Conservation (phyloP, 345 rosid species). For the Fremontodendron californicum region DNA sequence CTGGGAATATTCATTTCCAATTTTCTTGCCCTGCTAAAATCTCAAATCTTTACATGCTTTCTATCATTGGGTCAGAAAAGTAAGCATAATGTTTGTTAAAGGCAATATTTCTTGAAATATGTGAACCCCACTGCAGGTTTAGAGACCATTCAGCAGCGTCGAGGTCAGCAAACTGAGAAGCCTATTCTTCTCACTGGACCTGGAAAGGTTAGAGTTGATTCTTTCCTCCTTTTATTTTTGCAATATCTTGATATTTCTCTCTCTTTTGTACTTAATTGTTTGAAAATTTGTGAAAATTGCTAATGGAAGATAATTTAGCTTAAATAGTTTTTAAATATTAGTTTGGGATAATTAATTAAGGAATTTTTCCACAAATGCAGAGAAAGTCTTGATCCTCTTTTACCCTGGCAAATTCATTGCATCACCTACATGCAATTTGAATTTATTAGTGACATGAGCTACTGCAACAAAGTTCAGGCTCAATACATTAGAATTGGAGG, state of each 20-base stretch:
- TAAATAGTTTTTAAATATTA: background rate
- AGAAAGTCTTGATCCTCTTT: background rate
- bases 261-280: background rate
- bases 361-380: background rate
- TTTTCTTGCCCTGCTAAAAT: background rate
- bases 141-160: constrained; percentile 81
- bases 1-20: background rate
- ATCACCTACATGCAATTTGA: background rate
- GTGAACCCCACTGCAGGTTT: constrained; percentile 46
- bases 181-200: constrained; percentile 86
- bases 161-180: constrained; percentile 70
- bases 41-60: background rate
- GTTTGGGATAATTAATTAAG: background rate
- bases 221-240: background rate
- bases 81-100: background rate
- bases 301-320: background rate
- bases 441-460: background rate
- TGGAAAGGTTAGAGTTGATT: constrained; percentile 62
- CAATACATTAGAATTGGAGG: background rate
- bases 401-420: background rate
- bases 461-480: background rate
- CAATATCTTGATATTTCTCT: background rate
- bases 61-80: constrained; percentile 10
- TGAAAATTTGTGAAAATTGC: background rate
- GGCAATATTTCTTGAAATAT: background rate